Evolutionary conservation across 805 yeast genomes (phyloP).

Genomic region (Cyberlindnera euphorbiiphila): DNA sequence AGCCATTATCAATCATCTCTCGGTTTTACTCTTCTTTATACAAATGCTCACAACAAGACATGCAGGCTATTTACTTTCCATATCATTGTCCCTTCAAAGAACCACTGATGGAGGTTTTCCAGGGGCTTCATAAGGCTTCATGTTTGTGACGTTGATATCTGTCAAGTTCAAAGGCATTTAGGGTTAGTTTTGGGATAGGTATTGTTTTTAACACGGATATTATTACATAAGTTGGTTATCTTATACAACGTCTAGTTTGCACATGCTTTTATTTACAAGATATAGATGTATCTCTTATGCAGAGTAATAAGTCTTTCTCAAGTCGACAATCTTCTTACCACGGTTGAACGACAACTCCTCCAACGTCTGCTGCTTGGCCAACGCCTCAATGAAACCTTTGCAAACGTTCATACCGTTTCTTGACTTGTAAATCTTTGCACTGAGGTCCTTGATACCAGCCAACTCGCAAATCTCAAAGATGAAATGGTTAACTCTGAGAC

Average conservation of each 20-base stretch:
- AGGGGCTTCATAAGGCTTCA: no score
- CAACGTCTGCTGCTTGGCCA: constrained; percentile 71
- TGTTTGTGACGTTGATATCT: no score
- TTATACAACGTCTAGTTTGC: no score
- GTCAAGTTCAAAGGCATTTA: no score
- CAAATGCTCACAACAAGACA: background rate
- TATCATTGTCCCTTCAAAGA: no score
- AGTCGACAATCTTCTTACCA: constrained; percentile 93
- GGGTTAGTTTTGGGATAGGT: no score
- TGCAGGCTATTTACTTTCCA: background rate
- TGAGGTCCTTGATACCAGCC: constrained; percentile 90
- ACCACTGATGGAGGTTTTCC: no score
- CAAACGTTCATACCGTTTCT: constrained; percentile 94
- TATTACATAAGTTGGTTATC: no score
- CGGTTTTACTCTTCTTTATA: no score
- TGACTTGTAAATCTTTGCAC: constrained; percentile 88
- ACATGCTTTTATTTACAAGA: no score
- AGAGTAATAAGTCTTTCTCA: constrained; percentile 84
- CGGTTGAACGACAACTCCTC: constrained; percentile 87
- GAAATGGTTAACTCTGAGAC: constrained; percentile 85
- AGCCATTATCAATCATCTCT: no score
- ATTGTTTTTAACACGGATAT: no score
- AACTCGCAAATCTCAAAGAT: constrained; percentile 88
- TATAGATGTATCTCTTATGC: constrained; percentile 29
- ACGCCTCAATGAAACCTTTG: constrained; percentile 84